Percentiles rank a stretch among this genome's conserved stretches.
Evolutionary conservation across 2,329 filamentous ascomycete species (phyloP).

Genomic region (Exophiala spinifera): DNA sequence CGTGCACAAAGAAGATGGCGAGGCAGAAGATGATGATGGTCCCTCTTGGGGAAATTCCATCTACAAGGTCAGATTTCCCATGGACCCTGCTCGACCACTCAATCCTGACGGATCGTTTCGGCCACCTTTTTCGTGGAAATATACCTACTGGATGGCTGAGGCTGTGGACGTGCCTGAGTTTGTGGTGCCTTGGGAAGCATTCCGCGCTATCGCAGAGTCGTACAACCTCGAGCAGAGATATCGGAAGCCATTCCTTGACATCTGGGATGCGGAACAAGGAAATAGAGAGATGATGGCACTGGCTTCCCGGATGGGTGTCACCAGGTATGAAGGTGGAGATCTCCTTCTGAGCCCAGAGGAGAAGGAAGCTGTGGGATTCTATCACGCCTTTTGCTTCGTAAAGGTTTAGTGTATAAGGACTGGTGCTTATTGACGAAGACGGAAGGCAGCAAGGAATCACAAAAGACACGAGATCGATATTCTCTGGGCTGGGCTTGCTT

Average conservation of each 20-base stretch:
- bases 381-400: constrained; percentile 95
- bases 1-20: constrained; percentile 42
- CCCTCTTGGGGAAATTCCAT: constrained; percentile 86
- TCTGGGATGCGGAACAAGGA: constrained; percentile 89
- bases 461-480: too few relatives aligned
- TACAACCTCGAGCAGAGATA: constrained; percentile 96
- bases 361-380: constrained; percentile 84
- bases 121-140: constrained; percentile 95
- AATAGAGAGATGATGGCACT: constrained; percentile 75
- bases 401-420: constrained; percentile 72
- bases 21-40: constrained; percentile 65
- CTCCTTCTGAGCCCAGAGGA: constrained; percentile 78
- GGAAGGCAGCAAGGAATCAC: too few relatives aligned
- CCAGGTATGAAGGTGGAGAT: constrained; percentile 63
- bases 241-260: constrained; percentile 82
- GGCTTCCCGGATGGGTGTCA: constrained; percentile 93
- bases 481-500: too few relatives aligned
- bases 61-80: constrained; percentile 76
- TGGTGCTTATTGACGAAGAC: too few relatives aligned
- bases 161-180: constrained; percentile 97
- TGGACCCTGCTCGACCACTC: constrained; percentile 65
- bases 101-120: constrained; percentile 80
- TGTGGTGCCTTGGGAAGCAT: constrained; percentile 96
- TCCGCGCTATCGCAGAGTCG: constrained; percentile 90
- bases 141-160: constrained; percentile 93